Conservation (phyloP, 495 filamentous ascomycete species). For the Lineolata rhizophorae region DNA sequence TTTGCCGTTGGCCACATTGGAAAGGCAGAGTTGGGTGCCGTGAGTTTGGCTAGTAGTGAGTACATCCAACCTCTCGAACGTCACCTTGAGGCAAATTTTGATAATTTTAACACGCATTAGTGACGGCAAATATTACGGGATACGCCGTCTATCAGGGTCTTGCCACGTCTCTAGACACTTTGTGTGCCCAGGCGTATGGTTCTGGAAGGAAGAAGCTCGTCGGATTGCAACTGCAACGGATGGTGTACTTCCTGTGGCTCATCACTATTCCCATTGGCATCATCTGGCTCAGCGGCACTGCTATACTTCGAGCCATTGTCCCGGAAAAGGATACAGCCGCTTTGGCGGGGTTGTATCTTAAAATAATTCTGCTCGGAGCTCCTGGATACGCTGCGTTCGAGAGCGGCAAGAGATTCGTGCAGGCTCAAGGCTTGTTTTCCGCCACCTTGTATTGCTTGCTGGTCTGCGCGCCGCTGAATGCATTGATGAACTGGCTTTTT, state of each 20-base stretch:
- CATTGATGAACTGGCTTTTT: conserved; percentile 43
- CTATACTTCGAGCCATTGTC: conserved; percentile 33
- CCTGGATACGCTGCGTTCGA: conserved; percentile 52
- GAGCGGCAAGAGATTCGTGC: conserved; percentile 45
- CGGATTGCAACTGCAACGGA: conserved; percentile 47
- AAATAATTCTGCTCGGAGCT: conserved; percentile 38
- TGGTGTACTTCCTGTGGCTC: conserved; percentile 41
- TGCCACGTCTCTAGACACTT: conserved; percentile 46
- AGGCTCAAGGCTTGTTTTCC: conserved; percentile 48
- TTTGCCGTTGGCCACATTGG: conserved; percentile 22
- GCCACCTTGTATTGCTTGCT: conserved; percentile 45
- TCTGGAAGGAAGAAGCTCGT: conserved; percentile 45
- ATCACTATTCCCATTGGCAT: conserved; percentile 39
- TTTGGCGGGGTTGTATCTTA: conserved; percentile 46
- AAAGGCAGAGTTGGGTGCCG: conserved; percentile 14
- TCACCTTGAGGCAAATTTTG: no score
- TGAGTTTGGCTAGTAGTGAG: conserved; percentile 35
- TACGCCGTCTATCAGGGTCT: conserved; percentile 51
- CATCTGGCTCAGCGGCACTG: conserved; percentile 33
- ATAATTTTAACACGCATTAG: no score
- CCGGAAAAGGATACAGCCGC: conserved; percentile 36
- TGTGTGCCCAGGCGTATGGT: conserved; percentile 56
- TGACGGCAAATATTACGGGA: conserved; percentile 55
- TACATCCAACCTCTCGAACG: conserved; percentile 1
- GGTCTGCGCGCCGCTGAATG: conserved; percentile 42